These are phyloP conservation scores for Picea sitchensis DNA, from an alignment of 75 land plant genomes.

Conservation along the genomic window DNA sequence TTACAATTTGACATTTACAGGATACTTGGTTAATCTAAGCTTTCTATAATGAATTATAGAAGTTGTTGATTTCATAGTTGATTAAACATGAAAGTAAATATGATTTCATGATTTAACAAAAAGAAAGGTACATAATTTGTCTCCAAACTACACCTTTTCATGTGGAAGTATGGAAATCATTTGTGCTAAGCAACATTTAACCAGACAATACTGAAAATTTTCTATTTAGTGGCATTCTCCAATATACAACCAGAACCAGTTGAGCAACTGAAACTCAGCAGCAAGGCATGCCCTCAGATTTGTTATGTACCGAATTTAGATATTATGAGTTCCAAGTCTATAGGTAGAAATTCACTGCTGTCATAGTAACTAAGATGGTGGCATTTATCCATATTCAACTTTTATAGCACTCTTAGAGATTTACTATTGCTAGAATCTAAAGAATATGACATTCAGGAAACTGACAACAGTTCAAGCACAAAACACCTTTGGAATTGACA, in stretches of 20 bases:
- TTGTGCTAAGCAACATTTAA: no score
- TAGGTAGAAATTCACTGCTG: background rate
- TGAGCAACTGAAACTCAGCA: background rate
- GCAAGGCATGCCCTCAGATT: slow-evolving; percentile 1
- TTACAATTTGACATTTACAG: background rate
- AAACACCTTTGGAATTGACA: background rate
- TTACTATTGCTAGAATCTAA: background rate
- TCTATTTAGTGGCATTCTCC: background rate
- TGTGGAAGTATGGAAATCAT: background rate
- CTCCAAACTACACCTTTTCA: background rate
- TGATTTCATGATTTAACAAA: background rate
- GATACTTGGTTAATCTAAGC: background rate
- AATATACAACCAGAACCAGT: background rate
- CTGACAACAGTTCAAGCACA: no score
- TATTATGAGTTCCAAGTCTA: background rate
- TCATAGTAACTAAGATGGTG: background rate
- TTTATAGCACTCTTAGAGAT: background rate
- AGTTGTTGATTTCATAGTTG: background rate
- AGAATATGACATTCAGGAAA: background rate
- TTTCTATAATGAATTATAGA: background rate
- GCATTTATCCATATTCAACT: background rate
- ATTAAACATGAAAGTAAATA: background rate
- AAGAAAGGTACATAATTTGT: no score
- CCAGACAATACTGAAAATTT: no score
- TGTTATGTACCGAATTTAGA: background rate